Evolutionary conservation across 2,329 filamentous ascomycete genomes (phyloP).

Genomic region (Neonectria magnoliae): DNA sequence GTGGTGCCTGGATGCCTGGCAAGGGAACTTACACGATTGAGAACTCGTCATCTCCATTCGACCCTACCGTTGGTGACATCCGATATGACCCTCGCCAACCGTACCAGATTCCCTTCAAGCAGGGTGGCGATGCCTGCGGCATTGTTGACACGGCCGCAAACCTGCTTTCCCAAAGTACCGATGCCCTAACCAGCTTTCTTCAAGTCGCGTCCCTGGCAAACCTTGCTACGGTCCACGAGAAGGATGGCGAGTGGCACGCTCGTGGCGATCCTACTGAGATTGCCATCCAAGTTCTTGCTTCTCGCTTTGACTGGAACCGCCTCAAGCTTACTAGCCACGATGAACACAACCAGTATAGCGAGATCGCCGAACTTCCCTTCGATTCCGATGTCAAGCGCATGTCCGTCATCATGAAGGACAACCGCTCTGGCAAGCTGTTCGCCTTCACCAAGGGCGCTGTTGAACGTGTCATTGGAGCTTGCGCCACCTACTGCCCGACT

Average conservation of each 20-base stretch:
- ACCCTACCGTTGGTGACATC: slow-evolving; percentile 63
- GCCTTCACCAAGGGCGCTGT: slow-evolving; percentile 75
- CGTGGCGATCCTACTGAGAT: slow-evolving; percentile 75
- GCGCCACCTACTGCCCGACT: slow-evolving; percentile 60
- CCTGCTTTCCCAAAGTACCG: slow-evolving; percentile 55
- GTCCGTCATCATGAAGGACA: slow-evolving; percentile 72
- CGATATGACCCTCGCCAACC: slow-evolving; percentile 50
- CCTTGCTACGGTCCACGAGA: slow-evolving; percentile 68
- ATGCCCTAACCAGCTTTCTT: slow-evolving; percentile 63
- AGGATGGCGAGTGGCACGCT: slow-evolving; percentile 66
- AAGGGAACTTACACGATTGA: slow-evolving; percentile 59
- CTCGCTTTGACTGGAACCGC: slow-evolving; percentile 72
- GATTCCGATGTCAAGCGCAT: slow-evolving; percentile 81
- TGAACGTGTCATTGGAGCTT: slow-evolving; percentile 74
- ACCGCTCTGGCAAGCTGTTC: slow-evolving; percentile 52
- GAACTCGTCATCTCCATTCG: slow-evolving; percentile 64
- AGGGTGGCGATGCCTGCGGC: slow-evolving; percentile 27
- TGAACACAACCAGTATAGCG: slow-evolving; percentile 61
- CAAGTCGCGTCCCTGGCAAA: slow-evolving; percentile 73
- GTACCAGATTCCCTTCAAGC: slow-evolving; percentile 47
- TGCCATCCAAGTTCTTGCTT: slow-evolving; percentile 78
- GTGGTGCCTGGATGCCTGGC: slow-evolving; percentile 62
- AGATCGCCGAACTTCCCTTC: slow-evolving; percentile 76
- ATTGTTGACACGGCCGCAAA: slow-evolving; percentile 42
- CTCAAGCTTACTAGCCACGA: slow-evolving; percentile 58